Evolutionary conservation across 768 basidiomycete genomes (phyloP).

Genomic region (Tylopilus sp.): DNA sequence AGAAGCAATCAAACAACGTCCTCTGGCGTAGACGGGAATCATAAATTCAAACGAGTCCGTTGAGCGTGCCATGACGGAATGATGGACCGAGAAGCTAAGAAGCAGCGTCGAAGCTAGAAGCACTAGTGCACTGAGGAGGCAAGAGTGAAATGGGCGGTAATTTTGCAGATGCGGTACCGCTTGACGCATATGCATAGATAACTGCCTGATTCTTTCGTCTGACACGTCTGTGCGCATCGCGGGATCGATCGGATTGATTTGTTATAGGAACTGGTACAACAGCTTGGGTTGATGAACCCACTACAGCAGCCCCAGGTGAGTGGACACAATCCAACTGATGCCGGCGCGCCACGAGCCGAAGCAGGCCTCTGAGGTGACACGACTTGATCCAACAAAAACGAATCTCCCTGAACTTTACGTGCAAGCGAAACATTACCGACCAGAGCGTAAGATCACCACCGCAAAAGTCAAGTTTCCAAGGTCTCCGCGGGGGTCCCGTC

Average conservation of each 20-base stretch:
- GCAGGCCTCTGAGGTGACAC: background rate
- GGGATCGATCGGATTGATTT: conserved; percentile 5
- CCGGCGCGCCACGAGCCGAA: background rate
- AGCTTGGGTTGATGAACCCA: background rate
- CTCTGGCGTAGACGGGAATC: conserved; percentile 1
- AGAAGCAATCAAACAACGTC: background rate
- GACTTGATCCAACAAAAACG: background rate
- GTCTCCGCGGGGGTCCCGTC: conserved; percentile 10
- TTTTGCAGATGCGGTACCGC: conserved; percentile 13
- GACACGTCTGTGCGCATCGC: conserved; percentile 9
- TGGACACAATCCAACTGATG: background rate
- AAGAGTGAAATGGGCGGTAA: background rate
- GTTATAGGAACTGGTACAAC: background rate
- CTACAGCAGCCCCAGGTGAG: background rate
- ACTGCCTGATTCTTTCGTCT: background rate
- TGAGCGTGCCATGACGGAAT: background rate
- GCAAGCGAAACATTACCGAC: background rate
- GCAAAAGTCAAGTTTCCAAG: conserved; percentile 1
- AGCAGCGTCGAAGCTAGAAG: conserved; percentile 15
- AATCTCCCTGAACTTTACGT: background rate
- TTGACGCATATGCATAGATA: background rate
- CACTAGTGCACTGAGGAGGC: background rate
- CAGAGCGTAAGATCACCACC: background rate
- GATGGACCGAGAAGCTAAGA: conserved; percentile 7
- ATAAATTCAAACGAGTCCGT: background rate